These are phyloP conservation scores for Neltuma alba DNA, from an alignment of 306 rosid genomes.

Conservation along the genomic window DNA sequence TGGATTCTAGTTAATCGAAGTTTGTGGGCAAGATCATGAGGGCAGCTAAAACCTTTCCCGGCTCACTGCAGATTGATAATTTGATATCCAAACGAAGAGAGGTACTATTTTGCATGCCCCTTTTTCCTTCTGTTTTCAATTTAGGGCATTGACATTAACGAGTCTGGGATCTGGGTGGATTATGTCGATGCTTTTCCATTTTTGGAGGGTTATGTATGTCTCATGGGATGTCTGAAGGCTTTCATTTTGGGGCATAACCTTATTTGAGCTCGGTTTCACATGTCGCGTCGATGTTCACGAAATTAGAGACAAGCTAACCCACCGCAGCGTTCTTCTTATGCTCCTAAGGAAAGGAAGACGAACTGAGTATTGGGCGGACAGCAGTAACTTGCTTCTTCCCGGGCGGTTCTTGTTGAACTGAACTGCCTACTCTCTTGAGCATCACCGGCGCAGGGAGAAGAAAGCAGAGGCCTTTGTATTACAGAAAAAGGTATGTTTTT, in stretches of 20 bases:
- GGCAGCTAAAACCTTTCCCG: background rate
- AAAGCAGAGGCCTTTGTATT: background rate
- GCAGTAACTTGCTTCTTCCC: slow-evolving; percentile 1
- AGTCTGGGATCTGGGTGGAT: background rate
- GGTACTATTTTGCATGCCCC: slow-evolving; percentile 24
- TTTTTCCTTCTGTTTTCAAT: background rate
- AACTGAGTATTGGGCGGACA: background rate
- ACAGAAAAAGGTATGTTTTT: background rate
- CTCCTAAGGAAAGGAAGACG: background rate
- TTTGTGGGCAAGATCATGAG: background rate
- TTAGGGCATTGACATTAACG: background rate
- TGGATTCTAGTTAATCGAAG: background rate
- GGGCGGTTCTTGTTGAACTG: background rate
- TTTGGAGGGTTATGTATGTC: background rate
- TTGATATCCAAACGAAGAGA: background rate
- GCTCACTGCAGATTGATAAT: background rate
- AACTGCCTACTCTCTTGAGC: background rate
- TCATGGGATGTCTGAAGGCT: background rate
- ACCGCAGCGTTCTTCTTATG: background rate
- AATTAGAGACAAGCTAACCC: background rate
- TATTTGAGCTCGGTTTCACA: background rate
- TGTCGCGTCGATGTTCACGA: too few relatives aligned
- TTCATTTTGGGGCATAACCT: background rate
- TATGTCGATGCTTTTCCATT: background rate
- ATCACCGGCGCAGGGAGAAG: background rate